Conservation (phyloP, 1,284 basidiomycete genomes). For the Xerocomus amazonicus region DNA sequence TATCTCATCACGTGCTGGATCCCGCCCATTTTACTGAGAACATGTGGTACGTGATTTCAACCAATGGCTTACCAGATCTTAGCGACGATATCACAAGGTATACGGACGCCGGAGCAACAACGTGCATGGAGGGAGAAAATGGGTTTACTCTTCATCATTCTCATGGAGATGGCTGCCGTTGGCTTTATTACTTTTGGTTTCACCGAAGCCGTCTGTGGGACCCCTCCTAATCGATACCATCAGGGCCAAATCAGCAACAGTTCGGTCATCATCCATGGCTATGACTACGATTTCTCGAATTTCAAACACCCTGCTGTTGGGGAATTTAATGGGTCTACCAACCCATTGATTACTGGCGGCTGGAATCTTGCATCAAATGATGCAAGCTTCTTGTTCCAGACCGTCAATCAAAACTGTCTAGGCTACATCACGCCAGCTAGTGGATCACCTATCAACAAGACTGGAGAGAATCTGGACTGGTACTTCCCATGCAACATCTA, state of each 20-base stretch:
- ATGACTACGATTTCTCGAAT: slow-evolving; percentile 85
- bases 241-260: slow-evolving; percentile 74
- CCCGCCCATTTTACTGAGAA: slow-evolving; percentile 67
- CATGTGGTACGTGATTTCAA: slow-evolving; percentile 53
- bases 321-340: slow-evolving; percentile 72
- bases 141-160: slow-evolving; percentile 83
- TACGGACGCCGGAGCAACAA: slow-evolving; percentile 90
- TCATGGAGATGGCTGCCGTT: slow-evolving; percentile 83
- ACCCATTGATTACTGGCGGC: slow-evolving; percentile 76
- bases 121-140: slow-evolving; percentile 99
- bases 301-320: slow-evolving; percentile 79
- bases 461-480: slow-evolving; percentile 64
- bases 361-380: slow-evolving; percentile 86
- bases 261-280: slow-evolving; percentile 91
- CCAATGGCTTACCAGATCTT: slow-evolving; percentile 4
- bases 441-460: slow-evolving; percentile 64
- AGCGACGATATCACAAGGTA: slow-evolving; percentile 48
- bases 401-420: slow-evolving; percentile 79
- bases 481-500: slow-evolving; percentile 96
- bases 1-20: slow-evolving; percentile 83
- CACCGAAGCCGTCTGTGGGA: slow-evolving; percentile 90
- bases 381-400: slow-evolving; percentile 93
- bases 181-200: slow-evolving; percentile 99
- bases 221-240: slow-evolving; percentile 75
- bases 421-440: slow-evolving; percentile 71